Base-by-base conservation (phyloP, 2,329 filamentous ascomycete species). In the Colletotrichum sp. region DNA sequence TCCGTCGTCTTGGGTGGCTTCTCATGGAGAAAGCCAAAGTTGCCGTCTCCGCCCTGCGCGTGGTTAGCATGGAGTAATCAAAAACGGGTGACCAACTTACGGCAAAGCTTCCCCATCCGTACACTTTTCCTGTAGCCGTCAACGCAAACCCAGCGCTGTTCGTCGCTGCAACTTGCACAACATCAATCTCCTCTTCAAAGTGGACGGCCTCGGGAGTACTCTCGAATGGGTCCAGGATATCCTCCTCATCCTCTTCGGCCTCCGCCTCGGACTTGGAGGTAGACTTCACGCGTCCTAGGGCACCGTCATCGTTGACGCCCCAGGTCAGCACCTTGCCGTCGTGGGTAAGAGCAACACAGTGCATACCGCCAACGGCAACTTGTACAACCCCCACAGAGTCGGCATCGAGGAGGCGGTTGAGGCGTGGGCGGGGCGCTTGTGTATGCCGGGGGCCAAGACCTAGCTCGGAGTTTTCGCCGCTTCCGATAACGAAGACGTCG, bases 31-130 rank as follows among this genome's bases (percentile, higher is more conserved):
- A 91, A 91, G 58, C 89, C 89, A 71, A 91, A 88, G 68, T 87
- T 85, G 36, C 89, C 87, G 76, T 90, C 85, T 72, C 77, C 78
- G 13, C 89, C 79, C 80, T 72, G 66, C 16, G 13, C 4, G 16
- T 5, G 12, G 24, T 71, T 7, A 71, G 60, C 7, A 10, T 9
- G n/a, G 6, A 13, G n/a, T 38, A 13, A n/a, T n/a, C 21, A 10
- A 18, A 36, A 38, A 48, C 55, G 16, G 26, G 21, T 28, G 21
- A 21, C 1, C 21, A 26, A 74, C 78, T 69, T 77, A 82, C 89
- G 80, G 91, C 85, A 85, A 94, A 94, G 18, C 91, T 92, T 21
- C 92, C 92, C 91, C 92, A 94, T 61, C 92, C 92, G 80, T 92
- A 94, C 28, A 94, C 91, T 28, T 87, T 84, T 18, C 92, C 92